Evolutionary conservation across 1,284 basidiomycete species (phyloP), one percentile per base, ranked within the genome.

Genomic region (Singerocomus rubriflavus): DNA sequence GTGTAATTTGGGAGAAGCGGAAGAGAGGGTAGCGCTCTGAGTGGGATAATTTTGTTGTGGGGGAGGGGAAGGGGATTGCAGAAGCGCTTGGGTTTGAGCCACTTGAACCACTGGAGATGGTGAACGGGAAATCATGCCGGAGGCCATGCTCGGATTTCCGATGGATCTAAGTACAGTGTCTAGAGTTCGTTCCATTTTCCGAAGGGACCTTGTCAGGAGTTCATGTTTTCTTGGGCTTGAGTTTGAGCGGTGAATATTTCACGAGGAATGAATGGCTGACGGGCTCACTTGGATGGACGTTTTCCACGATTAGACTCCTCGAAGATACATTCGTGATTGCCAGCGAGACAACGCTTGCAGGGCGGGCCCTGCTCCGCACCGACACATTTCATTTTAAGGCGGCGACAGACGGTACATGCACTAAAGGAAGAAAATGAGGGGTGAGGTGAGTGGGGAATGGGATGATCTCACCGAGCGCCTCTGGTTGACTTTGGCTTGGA

Each of bases 371-470:
- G 79, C 63, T 97, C 94, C 2, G 92, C 91, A 33, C 90, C 93
- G 16, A 97, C 92, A 60, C 96, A 99, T 59, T 96, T 91, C 96
- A 99, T 99, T 76, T 99, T 99, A 56, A 98, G 84, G 43, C 93
- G 87, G 31, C 96, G 85, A 69, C 96, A 98, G 30, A 95, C 92
- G 0, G 91, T 93, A 60, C 94, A 97, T 0, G 94, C 94, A 46
- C 92, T 93, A 58, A 29, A 45, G 38, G 54, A 40, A 51, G 45
- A 39, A 25, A 27, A 42, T 59, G 44, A 55, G 33, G 39, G 50
- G 40, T 6, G 26, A 35, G 46, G 32, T 1, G 4, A 35, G 5
- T 26, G 5, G 0, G 30, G 6, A 21, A 46, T 26, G 46, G 35
- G 57, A 53, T 46, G 42, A 44, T 71, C 80, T 57, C 59, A 92